Percentiles rank a stretch among this genome's conserved stretches.
Evolutionary conservation across 257 asterid genomes (phyloP).

Genomic region (Knoxia roxburghii): DNA sequence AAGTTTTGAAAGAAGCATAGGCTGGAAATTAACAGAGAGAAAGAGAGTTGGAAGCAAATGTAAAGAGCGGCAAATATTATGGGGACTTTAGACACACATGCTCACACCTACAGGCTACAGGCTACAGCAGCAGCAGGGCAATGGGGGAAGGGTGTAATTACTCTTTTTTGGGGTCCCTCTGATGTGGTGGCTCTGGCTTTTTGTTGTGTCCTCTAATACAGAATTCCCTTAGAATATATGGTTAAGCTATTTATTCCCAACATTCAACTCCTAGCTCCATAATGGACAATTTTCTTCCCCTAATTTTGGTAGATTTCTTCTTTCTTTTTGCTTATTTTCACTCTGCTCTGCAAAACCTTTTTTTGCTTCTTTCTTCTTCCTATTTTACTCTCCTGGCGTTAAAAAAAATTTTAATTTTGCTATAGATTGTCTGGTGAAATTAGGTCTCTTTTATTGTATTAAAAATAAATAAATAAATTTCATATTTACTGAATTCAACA

Average conservation of each 20-base stretch:
- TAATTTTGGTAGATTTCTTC: not conserved
- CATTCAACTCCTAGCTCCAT: constrained; percentile 1
- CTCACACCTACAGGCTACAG: constrained; percentile 15
- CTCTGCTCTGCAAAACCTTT: no score
- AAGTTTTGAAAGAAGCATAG: constrained; percentile 19
- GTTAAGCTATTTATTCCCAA: constrained; percentile 10
- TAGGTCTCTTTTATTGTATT: no score
- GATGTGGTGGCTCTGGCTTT: constrained; percentile 26
- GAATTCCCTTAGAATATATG: constrained; percentile 1
- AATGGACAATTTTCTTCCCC: not conserved
- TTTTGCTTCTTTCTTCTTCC: no score
- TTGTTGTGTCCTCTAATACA: constrained; percentile 25
- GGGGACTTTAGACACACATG: constrained; percentile 10
- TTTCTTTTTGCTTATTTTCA: not conserved
- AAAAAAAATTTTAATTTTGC: no score
- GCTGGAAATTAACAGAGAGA: constrained; percentile 22
- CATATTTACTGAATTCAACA: no score
- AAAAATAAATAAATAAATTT: no score
- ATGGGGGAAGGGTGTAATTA: constrained; percentile 12
- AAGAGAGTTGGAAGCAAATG: constrained; percentile 50
- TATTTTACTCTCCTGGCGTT: no score
- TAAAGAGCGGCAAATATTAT: constrained; percentile 47
- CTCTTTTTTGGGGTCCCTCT: constrained; percentile 18
- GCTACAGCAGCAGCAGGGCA: no score
- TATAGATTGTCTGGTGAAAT: no score